Percentiles rank a stretch among this genome's conserved stretches.
These are phyloP conservation scores for Eutrema japonicum DNA, from an alignment of 345 rosid species.

Conservation along the genomic window DNA sequence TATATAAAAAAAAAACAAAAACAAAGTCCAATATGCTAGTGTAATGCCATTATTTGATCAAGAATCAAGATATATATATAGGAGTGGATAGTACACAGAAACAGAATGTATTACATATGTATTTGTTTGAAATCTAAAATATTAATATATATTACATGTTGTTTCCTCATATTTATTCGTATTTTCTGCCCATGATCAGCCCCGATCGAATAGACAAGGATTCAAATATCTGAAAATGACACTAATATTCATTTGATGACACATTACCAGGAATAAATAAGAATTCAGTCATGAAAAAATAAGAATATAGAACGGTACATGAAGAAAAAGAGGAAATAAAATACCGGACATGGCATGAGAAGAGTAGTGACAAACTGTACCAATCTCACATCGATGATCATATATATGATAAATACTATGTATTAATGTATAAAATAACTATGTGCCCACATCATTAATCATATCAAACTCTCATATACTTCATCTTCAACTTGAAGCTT, in stretches of 20 bases:
- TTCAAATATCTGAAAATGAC: not conserved
- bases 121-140: no score
- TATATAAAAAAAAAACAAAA: no score
- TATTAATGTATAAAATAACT: conserved; percentile 30
- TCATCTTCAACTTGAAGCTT: conserved; percentile 22
- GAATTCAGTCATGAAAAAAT: not conserved
- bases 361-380: conserved; percentile 14
- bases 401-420: conserved; percentile 12
- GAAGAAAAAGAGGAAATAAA: not conserved
- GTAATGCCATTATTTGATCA: not conserved
- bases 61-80: no score
- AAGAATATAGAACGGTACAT: conserved; percentile 10
- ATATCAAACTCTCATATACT: conserved; percentile 19
- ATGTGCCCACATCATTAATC: conserved; percentile 25
- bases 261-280: not conserved
- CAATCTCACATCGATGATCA: conserved; percentile 23
- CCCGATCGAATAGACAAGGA: conserved; percentile 11
- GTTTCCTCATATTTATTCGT: conserved; percentile 22
- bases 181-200: not conserved
- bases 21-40: not conserved
- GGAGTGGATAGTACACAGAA: no score
- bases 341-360: conserved; percentile 23
- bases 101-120: no score
- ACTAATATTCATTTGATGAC: conserved; percentile 4
- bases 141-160: not conserved